Evolutionary conservation across 2,329 filamentous ascomycete genomes (phyloP).

Genomic region (Colletotrichum sp.): DNA sequence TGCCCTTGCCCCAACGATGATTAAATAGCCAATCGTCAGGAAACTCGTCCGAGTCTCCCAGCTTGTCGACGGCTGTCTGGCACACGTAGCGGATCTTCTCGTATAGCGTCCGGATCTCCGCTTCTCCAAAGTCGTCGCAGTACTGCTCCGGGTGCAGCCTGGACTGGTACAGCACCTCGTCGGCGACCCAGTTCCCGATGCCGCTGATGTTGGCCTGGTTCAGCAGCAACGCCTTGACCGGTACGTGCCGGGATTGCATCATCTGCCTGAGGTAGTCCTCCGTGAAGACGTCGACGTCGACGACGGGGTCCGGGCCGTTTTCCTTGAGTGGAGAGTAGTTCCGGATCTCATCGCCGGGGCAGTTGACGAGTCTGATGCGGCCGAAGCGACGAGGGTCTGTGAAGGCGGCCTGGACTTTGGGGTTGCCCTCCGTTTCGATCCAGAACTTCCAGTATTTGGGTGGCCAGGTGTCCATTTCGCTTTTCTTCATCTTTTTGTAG

Average conservation of each 20-base stretch:
- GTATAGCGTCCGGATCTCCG: slow-evolving; percentile 74
- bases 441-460: slow-evolving; percentile 90
- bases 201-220: slow-evolving; percentile 90
- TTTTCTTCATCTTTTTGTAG: slow-evolving; percentile 72
- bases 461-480: slow-evolving; percentile 74
- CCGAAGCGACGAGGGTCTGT: slow-evolving; percentile 82
- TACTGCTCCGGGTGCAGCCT: slow-evolving; percentile 92
- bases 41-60: slow-evolving; percentile 84
- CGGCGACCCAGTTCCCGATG: slow-evolving; percentile 96
- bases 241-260: slow-evolving; percentile 77
- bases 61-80: slow-evolving; percentile 74
- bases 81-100: slow-evolving; percentile 79
- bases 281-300: slow-evolving; percentile 79
- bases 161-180: slow-evolving; percentile 91
- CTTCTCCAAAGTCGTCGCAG: slow-evolving; percentile 77
- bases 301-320: slow-evolving; percentile 91
- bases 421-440: slow-evolving; percentile 63
- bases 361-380: slow-evolving; percentile 82
- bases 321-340: slow-evolving; percentile 80
- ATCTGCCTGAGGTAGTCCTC: slow-evolving; percentile 75
- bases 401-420: slow-evolving; percentile 72
- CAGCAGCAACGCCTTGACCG: slow-evolving; percentile 85
- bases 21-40: slow-evolving; percentile 89
- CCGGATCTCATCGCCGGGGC: slow-evolving; percentile 75
- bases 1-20: slow-evolving; percentile 87